Base-by-base conservation (phyloP, 345 rosid species). In the Brassica cretica region DNA sequence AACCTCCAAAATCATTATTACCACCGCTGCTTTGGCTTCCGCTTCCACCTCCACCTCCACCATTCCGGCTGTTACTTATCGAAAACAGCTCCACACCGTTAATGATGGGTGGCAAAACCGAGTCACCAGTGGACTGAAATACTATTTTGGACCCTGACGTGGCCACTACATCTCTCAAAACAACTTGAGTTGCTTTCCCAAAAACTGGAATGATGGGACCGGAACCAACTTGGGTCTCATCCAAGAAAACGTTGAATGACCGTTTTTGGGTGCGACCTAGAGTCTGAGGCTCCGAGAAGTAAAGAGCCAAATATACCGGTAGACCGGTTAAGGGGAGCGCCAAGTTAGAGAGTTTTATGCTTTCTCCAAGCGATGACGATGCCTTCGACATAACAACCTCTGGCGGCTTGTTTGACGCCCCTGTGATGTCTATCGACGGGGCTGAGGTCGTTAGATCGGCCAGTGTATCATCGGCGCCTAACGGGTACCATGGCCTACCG, bases 321-420 rank as follows among this genome's bases (percentile, higher is more conserved):
- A 9, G 1, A 19, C 75, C 75, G 11, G 70, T 6, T 32, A 3
- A 14, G 12, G 74, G 69, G 7, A 69, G 39, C n/a, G 11, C 24
- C 33, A 29, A 0, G 2, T 19, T 30, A 5, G 74, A 39, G 49
- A 68, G 27, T 46, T 2, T 14, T 46, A 76, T 18, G 53, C 15
- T 29, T 2, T 30, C 12, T 60, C 62, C 69, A 15, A 64, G 16
- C 12, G 67, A 64, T 30, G 74, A 68, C 19, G 37, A 14, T 60
- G 79, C 74, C 61, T 70, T 76, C n/a, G 66, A 70, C 80, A 76
- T 70, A 70, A 76, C 75, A 46, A 76, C 71, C 64, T 70, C 64
- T 6, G 80, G 80, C 12, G 80, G 80, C 39, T 70, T 76, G 75
- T 70, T 76, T 1, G 69, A 46, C 2, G 18, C 75, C 10, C 56